Evolutionary conservation across 139 green algal genomes (phyloP).

Genomic region (Chlamydomonas eustigma): DNA sequence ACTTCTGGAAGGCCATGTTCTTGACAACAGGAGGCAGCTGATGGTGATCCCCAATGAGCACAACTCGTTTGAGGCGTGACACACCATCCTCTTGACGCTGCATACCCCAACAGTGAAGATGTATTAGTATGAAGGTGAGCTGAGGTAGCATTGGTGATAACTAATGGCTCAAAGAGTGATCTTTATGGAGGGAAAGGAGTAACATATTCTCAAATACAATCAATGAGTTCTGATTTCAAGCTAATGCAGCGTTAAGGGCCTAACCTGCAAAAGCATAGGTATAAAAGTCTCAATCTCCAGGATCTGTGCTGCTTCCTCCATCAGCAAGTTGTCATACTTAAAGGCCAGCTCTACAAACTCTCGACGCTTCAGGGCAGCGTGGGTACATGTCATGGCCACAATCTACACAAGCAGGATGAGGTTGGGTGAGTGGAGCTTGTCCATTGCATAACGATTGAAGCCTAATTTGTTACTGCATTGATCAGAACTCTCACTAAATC

Average conservation of each 20-base stretch:
- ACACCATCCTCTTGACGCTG: conserved; percentile 50
- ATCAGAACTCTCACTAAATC: too few relatives aligned
- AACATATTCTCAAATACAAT: too few relatives aligned
- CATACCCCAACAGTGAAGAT: too few relatives aligned
- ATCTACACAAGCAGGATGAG: conserved; percentile 91
- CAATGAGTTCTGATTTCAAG: too few relatives aligned
- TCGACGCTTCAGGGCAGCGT: conserved; percentile 91
- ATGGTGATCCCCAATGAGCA: conserved; percentile 97
- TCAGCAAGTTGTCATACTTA: conserved; percentile 96
- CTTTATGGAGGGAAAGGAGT: too few relatives aligned
- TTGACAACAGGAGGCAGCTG: conserved; percentile 98
- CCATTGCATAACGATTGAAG: too few relatives aligned
- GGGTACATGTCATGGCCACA: conserved; percentile 99
- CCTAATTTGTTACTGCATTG: too few relatives aligned
- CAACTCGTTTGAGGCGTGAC: conserved; percentile 49
- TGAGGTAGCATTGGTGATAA: too few relatives aligned
- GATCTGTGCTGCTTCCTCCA: conserved; percentile 97
- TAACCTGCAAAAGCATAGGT: conserved; percentile 84
- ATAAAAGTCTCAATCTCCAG: conserved; percentile 99
- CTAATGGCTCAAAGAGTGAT: too few relatives aligned
- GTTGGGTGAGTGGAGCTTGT: too few relatives aligned
- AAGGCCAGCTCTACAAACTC: conserved; percentile 95
- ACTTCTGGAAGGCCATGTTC: conserved; percentile 90
- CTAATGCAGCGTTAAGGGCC: too few relatives aligned
- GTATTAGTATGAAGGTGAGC: too few relatives aligned